phyloP scores from a whole-genome alignment of 2,329 filamentous ascomycete genomes.

The Colletotrichum plurivorum region DNA sequence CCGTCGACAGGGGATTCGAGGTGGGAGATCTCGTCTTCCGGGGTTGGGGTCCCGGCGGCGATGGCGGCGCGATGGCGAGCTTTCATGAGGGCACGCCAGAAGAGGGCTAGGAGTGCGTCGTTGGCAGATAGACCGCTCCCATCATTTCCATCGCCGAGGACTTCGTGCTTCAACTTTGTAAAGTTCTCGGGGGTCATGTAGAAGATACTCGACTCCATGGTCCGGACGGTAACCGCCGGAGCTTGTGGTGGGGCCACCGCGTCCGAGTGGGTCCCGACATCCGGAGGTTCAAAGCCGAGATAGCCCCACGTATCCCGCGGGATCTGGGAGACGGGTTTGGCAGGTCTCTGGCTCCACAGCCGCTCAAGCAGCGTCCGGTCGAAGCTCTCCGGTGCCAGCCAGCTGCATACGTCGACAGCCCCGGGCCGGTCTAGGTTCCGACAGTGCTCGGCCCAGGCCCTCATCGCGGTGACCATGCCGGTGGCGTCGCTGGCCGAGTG shows the following conservation, averaged over 20 bases:
- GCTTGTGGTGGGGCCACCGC: background rate
- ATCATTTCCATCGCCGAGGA: conserved; percentile 43
- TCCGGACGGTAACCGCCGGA: background rate
- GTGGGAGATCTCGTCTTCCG: conserved; percentile 47
- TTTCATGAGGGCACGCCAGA: conserved; percentile 54
- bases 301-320: conserved; percentile 43
- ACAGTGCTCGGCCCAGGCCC: conserved; percentile 50
- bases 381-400: conserved; percentile 49
- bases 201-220: conserved; percentile 23
- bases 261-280: conserved; percentile 1
- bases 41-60: conserved; percentile 41
- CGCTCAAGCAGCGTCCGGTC: conserved; percentile 48
- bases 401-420: conserved; percentile 42
- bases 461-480: conserved; percentile 47
- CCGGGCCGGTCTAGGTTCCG: conserved; percentile 42
- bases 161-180: conserved; percentile 50
- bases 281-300: conserved; percentile 43
- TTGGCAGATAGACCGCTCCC: conserved; percentile 49
- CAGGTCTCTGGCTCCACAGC: conserved; percentile 46
- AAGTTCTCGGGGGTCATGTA: conserved; percentile 28
- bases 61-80: conserved; percentile 51
- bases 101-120: conserved; percentile 57
- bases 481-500: conserved; percentile 44
- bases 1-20: conserved; percentile 52
- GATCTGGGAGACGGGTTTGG: conserved; percentile 42